Conservation (phyloP, 225 moss, liverwort and hornwort species). For the Bryum argenteum region DNA sequence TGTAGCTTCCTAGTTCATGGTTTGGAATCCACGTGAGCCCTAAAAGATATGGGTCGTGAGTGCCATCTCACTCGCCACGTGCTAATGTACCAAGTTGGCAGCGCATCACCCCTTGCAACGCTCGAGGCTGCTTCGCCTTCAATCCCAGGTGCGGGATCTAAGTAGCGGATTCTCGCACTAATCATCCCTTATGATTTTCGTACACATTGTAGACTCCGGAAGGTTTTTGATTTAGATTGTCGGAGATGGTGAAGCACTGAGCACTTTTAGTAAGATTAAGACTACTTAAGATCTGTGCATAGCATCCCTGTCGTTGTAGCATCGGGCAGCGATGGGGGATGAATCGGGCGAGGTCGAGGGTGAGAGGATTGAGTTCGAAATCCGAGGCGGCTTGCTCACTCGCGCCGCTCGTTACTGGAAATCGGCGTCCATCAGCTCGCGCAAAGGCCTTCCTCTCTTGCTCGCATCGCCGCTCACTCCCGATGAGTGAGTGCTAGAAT, state of each 20-base stretch:
- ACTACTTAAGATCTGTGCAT: neutral
- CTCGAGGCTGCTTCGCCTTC: neutral
- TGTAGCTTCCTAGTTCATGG: too few relatives aligned
- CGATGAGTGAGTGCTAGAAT: constrained; percentile 36
- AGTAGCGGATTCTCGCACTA: neutral
- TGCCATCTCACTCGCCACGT: constrained; percentile 19
- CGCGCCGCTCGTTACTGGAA: constrained; percentile 49
- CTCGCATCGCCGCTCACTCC: constrained; percentile 41
- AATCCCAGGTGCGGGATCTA: neutral
- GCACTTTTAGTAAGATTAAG: neutral
- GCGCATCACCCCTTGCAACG: neutral
- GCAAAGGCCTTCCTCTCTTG: constrained; percentile 56
- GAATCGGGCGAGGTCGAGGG: neutral
- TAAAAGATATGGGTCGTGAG: neutral
- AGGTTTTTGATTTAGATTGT: neutral
- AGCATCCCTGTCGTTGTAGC: neutral
- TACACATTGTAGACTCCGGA: neutral
- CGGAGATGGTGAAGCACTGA: constrained; percentile 5
- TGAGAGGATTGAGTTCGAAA: constrained; percentile 38
- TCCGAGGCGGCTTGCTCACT: constrained; percentile 38
- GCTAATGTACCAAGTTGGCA: constrained; percentile 17
- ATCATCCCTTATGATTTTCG: neutral
- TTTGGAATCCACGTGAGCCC: constrained; percentile 12
- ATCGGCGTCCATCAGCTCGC: constrained; percentile 41
- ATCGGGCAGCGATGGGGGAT: constrained; percentile 27